Percentiles rank a stretch among this genome's conserved stretches.
Evolutionary conservation across 495 filamentous ascomycete genomes (phyloP).

Genomic region (Aspergillus wentii): DNA sequence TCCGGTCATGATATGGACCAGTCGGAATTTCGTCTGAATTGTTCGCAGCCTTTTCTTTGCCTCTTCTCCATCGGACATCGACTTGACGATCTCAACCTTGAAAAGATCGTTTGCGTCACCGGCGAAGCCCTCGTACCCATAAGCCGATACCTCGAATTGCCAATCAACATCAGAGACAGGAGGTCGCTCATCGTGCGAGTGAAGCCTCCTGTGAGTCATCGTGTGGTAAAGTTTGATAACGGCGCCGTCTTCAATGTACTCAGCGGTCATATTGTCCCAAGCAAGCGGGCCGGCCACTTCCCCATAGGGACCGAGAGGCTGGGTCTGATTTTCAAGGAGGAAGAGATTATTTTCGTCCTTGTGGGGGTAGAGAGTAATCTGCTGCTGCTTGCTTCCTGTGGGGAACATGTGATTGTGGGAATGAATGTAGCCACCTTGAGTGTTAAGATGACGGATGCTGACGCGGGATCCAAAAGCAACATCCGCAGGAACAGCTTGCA

Average conservation of each 20-base stretch:
- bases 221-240: slow-evolving; percentile 78
- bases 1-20: slow-evolving; percentile 94
- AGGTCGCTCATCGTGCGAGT: slow-evolving; percentile 97
- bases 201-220: slow-evolving; percentile 78
- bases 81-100: slow-evolving; percentile 90
- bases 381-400: slow-evolving; percentile 94
- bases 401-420: slow-evolving; percentile 98
- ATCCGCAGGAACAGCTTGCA: slow-evolving; percentile 92
- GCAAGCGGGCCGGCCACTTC: slow-evolving; percentile 74
- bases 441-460: slow-evolving; percentile 86
- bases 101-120: slow-evolving; percentile 97
- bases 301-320: slow-evolving; percentile 73
- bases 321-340: slow-evolving; percentile 91
- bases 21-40: slow-evolving; percentile 92
- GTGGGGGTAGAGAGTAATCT: slow-evolving; percentile 96
- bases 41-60: slow-evolving; percentile 85
- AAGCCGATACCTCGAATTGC: slow-evolving; percentile 97
- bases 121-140: slow-evolving; percentile 94
- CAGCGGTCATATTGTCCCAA: slow-evolving; percentile 70
- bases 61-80: slow-evolving; percentile 71
- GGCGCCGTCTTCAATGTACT: slow-evolving; percentile 73
- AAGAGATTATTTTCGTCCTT: slow-evolving; percentile 98
- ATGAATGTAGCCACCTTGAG: slow-evolving; percentile 95
- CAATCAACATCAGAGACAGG: slow-evolving; percentile 95
- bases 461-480: slow-evolving; percentile 84